phyloP scores from a whole-genome alignment of 2,329 filamentous ascomycete genomes.

The Aspergillus luchuensis region DNA sequence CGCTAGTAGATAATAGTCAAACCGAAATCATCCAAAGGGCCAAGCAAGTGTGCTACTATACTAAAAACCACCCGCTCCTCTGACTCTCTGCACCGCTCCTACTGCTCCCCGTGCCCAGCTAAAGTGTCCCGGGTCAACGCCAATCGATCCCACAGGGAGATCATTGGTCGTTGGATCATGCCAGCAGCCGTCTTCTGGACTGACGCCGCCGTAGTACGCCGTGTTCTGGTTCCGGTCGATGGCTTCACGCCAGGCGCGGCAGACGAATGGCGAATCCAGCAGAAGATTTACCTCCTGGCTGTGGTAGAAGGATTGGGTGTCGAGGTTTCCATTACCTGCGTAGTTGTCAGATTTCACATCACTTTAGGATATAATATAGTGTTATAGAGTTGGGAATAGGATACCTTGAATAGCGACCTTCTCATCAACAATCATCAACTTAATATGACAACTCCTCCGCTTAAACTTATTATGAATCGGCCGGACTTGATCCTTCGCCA shows the following conservation, averaged over 20 bases:
- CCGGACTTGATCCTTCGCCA: slow-evolving; percentile 69
- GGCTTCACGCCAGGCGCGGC: slow-evolving; percentile 63
- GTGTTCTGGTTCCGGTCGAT: slow-evolving; percentile 70
- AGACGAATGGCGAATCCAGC: slow-evolving; percentile 66
- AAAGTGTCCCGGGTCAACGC: slow-evolving; percentile 57
- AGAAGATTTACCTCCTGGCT: slow-evolving; percentile 77
- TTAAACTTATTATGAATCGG: slow-evolving; percentile 69
- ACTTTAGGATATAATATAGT: background rate
- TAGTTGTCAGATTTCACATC: background rate
- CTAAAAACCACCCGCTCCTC: slow-evolving; percentile 59
- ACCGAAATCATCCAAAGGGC: background rate
- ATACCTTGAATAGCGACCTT: slow-evolving; percentile 65
- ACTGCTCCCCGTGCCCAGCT: slow-evolving; percentile 61
- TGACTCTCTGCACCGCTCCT: slow-evolving; percentile 60
- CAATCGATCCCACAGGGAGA: slow-evolving; percentile 54
- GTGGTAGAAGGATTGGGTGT: slow-evolving; percentile 79
- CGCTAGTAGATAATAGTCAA: background rate
- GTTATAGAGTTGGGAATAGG: background rate
- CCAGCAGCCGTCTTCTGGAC: slow-evolving; percentile 63
- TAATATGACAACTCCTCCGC: slow-evolving; percentile 71
- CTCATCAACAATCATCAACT: slow-evolving; percentile 73
- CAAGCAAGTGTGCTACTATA: background rate
- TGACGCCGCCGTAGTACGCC: slow-evolving; percentile 57
- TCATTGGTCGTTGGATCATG: slow-evolving; percentile 53
- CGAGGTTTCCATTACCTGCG: slow-evolving; percentile 70